Evolutionary conservation across 805 yeast genomes (phyloP).

Genomic region (Schwanniomyces pseudopolymorphus): DNA sequence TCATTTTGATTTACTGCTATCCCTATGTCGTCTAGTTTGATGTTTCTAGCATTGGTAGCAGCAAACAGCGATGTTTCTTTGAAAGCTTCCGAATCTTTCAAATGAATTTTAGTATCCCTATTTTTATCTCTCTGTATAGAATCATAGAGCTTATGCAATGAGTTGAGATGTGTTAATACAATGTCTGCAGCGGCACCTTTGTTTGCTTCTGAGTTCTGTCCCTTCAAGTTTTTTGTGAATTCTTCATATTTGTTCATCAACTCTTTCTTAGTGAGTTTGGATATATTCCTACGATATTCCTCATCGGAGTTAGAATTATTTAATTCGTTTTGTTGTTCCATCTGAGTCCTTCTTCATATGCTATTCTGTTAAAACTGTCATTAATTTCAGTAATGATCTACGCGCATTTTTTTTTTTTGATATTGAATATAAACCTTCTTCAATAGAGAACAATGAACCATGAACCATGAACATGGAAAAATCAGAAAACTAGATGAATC

Average conservation of each 20-base stretch:
- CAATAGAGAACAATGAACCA: neutral
- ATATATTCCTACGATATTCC: constrained; percentile 19
- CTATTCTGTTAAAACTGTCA: neutral
- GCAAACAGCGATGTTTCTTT: constrained; percentile 61
- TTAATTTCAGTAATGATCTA: neutral
- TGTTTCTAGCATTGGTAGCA: constrained; percentile 59
- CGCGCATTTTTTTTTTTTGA: neutral
- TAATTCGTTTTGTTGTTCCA: neutral
- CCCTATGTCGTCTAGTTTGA: constrained; percentile 57
- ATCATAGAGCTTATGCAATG: constrained; percentile 48
- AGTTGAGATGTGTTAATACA: constrained; percentile 44
- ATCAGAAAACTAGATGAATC: constrained; percentile 51
- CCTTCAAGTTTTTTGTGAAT: constrained; percentile 22
- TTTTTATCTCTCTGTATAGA: constrained; percentile 36
- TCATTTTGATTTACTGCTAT: constrained; percentile 50
- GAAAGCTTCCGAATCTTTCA: constrained; percentile 63
- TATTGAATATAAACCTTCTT: neutral
- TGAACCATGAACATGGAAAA: neutral
- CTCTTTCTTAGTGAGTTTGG: constrained; percentile 13
- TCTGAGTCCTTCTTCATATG: neutral
- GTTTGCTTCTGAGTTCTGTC: constrained; percentile 50
- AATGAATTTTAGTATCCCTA: constrained; percentile 34
- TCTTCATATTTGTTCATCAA: constrained; percentile 26
- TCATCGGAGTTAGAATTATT: neutral
- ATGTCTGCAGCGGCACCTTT: constrained; percentile 56